These are phyloP conservation scores for Citrullus mucosospermus DNA, from an alignment of 306 rosid genomes.

Conservation along the genomic window DNA sequence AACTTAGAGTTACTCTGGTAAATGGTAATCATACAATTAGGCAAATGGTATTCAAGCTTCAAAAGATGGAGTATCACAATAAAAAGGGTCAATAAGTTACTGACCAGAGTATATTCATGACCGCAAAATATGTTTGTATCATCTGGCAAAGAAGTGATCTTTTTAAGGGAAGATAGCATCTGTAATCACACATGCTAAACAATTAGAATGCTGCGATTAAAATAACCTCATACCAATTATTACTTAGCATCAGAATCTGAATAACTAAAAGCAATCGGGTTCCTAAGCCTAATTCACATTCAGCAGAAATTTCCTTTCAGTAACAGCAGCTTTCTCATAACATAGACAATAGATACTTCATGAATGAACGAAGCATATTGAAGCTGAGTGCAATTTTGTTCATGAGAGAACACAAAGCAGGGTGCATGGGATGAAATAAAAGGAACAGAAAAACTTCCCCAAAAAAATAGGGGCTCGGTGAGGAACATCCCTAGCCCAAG, in stretches of 20 bases:
- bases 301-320: not conserved
- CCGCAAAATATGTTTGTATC: constrained; percentile 70
- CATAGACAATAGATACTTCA: not conserved
- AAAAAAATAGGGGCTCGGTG: not conserved
- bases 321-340: not conserved
- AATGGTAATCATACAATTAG: constrained; percentile 19
- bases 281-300: not conserved
- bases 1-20: constrained; percentile 78
- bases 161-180: constrained; percentile 74
- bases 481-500: not conserved
- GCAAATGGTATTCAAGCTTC: not conserved
- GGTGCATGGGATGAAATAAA: not conserved
- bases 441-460: not conserved
- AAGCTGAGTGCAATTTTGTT: not conserved
- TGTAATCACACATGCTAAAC: constrained; percentile 22
- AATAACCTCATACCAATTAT: not conserved
- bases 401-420: not conserved
- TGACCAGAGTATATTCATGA: constrained; percentile 79
- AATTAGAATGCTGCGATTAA: not conserved
- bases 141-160: constrained; percentile 65
- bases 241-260: not conserved
- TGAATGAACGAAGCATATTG: not conserved
- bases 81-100: constrained; percentile 8
- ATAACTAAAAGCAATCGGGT: not conserved
- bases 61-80: not conserved